Base-by-base conservation (phyloP, 768 basidiomycete species). In the Brasilioporus rufonigricans region DNA sequence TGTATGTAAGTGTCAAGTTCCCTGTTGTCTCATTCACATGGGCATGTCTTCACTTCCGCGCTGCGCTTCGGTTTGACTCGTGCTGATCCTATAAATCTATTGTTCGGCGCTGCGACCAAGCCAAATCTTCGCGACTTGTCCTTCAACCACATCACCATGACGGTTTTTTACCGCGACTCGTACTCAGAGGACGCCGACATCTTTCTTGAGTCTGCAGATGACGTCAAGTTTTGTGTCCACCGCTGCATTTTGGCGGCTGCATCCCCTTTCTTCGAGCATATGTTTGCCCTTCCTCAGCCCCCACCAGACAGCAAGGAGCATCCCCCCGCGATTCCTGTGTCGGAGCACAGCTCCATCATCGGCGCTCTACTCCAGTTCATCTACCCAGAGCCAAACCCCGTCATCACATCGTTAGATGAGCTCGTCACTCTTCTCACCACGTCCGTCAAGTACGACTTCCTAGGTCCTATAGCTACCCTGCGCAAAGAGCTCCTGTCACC, bases 241-340 rank as follows among this genome's bases (percentile, higher is more conserved):
- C 76, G 76, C 56, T 80, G 77, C 66, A 78, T 90, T 56, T 79
- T 91, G 45, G 71, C 80, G 12, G 73, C 76, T 5, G 83, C 85
- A 1, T 89, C 88, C 6, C 77, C 83, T 2, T 85, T 89, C 71
- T 91, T 89, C 69, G 65, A 69, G 48, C 80, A 85, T 52, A 82
- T 89, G 84, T 85, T 90, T 63, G 67, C 80, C 21, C 72, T 89
- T 18, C 85, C 87, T 5, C 86, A 87, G 58, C 71, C 76, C 12
- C 56, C 60, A 39, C 43, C 69, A 53, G 61, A 65, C 41, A 31
- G 41, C 33, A 59, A 69, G 38, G 62, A 63, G 18, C 56, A 59
- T 16, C 64, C 69, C 24, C 81, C 82, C 11, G 59, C 80, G 45
- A 75, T 90, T 27, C 79, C 82, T 2, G 73, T 88, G 5, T 72